Evolutionary conservation across 108 stramenopile genomes (phyloP).

Genomic region (Nitzschia inconspicua): DNA sequence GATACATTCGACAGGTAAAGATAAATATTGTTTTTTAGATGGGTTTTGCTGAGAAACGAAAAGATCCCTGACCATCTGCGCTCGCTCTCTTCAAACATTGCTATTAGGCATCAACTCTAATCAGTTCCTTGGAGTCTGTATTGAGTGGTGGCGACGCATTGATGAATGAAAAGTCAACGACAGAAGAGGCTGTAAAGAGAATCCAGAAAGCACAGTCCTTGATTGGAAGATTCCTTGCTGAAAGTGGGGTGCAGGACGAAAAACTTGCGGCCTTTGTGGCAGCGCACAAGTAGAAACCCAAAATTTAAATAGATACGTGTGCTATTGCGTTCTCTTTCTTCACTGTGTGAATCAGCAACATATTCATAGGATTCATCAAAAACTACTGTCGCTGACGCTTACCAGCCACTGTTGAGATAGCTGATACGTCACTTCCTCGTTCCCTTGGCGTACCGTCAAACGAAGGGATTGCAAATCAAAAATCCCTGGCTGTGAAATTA

Average conservation of each 20-base stretch:
- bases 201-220: constrained; percentile 37
- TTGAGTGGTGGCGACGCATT: constrained; percentile 20
- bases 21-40: not conserved
- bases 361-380: too few species aligned
- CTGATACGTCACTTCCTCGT: not conserved
- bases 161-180: constrained; percentile 8
- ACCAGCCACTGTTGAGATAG: constrained; percentile 6
- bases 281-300: constrained; percentile 17
- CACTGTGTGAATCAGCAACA: too few species aligned
- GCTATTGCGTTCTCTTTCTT: too few species aligned
- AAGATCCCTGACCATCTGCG: not conserved
- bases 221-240: constrained; percentile 37
- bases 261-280: constrained; percentile 24
- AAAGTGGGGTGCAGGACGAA: constrained; percentile 30
- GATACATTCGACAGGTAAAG: constrained; percentile 32
- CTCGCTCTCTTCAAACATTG: not conserved
- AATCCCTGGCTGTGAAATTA: constrained; percentile 48
- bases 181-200: constrained; percentile 25
- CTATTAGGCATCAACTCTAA: constrained; percentile 20
- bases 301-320: too few species aligned
- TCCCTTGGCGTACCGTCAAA: constrained; percentile 4
- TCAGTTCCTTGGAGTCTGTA: constrained; percentile 25
- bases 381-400: not conserved
- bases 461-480: constrained; percentile 63
- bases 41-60: not conserved